Evolutionary conservation across 768 basidiomycete genomes (phyloP).

Genomic region (Ramaria sp.): DNA sequence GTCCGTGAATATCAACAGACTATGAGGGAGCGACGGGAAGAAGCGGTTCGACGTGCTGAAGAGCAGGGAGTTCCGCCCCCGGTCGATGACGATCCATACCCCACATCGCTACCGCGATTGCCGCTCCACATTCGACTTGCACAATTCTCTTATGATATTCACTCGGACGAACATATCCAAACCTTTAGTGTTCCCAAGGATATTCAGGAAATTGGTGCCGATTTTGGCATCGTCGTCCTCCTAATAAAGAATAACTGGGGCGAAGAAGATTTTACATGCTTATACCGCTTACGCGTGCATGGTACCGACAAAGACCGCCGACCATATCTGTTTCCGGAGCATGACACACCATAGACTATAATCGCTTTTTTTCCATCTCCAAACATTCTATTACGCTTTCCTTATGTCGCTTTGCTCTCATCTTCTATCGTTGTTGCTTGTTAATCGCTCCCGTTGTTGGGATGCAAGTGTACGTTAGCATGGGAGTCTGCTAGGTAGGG

Average conservation of each 20-base stretch:
- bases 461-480: background rate
- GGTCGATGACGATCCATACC: conserved; percentile 21
- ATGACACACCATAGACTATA: conserved; percentile 1
- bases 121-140: conserved; percentile 31
- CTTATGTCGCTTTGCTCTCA: background rate
- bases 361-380: background rate
- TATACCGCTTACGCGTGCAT: conserved; percentile 80
- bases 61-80: conserved; percentile 12
- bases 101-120: conserved; percentile 19
- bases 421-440: background rate
- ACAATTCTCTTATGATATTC: conserved; percentile 35
- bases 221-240: conserved; percentile 79
- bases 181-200: conserved; percentile 67
- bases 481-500: too few species aligned
- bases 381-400: background rate
- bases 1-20: conserved; percentile 38
- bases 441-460: background rate
- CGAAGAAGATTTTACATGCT: conserved; percentile 67
- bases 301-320: conserved; percentile 26
- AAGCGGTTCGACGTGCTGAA: conserved; percentile 1
- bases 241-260: conserved; percentile 85
- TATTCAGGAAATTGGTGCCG: conserved; percentile 58
- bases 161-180: conserved; percentile 51
- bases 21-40: conserved; percentile 15
- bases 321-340: conserved; percentile 3